Conservation (phyloP, 2,329 filamentous ascomycete species). For the Scytalidium sp. region DNA sequence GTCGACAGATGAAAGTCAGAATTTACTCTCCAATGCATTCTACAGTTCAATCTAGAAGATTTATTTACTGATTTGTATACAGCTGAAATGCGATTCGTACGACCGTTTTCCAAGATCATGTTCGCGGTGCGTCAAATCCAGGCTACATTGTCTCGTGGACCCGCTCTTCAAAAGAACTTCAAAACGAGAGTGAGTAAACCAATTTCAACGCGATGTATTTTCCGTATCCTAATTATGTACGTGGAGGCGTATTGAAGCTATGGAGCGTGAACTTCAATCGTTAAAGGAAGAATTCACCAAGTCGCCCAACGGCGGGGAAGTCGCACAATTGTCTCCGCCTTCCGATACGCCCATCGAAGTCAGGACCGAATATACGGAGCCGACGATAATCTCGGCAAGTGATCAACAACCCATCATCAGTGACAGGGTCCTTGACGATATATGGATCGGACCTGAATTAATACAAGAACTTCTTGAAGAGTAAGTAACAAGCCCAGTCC, state of each 20-base stretch:
- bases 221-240: background rate
- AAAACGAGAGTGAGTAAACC: background rate
- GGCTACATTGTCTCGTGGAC: background rate
- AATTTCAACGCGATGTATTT: background rate
- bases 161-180: background rate
- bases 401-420: too few relatives aligned
- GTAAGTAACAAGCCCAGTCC: background rate
- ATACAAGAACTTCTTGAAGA: background rate
- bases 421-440: too few relatives aligned
- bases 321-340: too few relatives aligned
- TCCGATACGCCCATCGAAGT: too few relatives aligned
- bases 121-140: background rate
- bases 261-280: background rate
- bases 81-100: constrained; percentile 1
- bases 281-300: background rate
- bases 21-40: background rate
- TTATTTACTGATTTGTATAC: background rate
- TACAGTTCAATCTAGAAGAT: background rate
- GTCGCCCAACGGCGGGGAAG: too few relatives aligned
- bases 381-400: too few relatives aligned
- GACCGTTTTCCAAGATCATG: background rate
- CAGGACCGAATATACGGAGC: too few relatives aligned
- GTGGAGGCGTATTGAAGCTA: background rate
- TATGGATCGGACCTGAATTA: background rate
- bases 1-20: constrained; percentile 1